phyloP scores from a whole-genome alignment of 768 basidiomycete species.

The Chlorophyllum brunneum region DNA sequence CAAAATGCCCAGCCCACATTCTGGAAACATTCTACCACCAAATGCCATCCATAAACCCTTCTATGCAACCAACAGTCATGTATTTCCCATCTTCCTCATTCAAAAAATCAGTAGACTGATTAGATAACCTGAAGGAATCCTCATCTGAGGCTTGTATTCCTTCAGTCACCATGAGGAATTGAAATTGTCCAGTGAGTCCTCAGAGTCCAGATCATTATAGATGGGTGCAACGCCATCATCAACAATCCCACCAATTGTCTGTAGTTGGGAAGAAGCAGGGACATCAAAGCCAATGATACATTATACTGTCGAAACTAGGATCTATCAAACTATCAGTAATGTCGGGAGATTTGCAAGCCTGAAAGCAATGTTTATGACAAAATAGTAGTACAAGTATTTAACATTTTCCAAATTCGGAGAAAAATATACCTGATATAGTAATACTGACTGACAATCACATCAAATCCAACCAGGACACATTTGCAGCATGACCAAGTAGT shows the following conservation, averaged over 20 bases:
- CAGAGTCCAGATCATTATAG: conserved; percentile 34
- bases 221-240: neutral
- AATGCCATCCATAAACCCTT: too few relatives aligned
- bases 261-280: conserved; percentile 24
- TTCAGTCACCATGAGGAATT: conserved; percentile 60
- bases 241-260: conserved; percentile 21
- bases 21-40: too few relatives aligned
- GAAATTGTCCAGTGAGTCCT: conserved; percentile 54
- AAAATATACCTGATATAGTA: too few relatives aligned
- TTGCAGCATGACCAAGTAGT: too few relatives aligned
- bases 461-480: too few relatives aligned
- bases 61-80: too few relatives aligned
- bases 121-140: conserved; percentile 49
- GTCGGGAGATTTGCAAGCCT: conserved; percentile 31
- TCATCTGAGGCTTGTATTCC: conserved; percentile 32
- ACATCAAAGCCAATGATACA: conserved; percentile 52
- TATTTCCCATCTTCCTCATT: too few relatives aligned
- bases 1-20: too few relatives aligned
- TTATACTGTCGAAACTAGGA: conserved; percentile 65
- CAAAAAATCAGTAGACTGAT: conserved; percentile 50
- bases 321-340: conserved; percentile 46
- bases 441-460: too few relatives aligned
- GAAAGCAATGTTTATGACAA: too few relatives aligned
- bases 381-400: too few relatives aligned
- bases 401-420: too few relatives aligned